Conservation (phyloP, 75 land plant genomes). For the Ceratopteris richardii region DNA sequence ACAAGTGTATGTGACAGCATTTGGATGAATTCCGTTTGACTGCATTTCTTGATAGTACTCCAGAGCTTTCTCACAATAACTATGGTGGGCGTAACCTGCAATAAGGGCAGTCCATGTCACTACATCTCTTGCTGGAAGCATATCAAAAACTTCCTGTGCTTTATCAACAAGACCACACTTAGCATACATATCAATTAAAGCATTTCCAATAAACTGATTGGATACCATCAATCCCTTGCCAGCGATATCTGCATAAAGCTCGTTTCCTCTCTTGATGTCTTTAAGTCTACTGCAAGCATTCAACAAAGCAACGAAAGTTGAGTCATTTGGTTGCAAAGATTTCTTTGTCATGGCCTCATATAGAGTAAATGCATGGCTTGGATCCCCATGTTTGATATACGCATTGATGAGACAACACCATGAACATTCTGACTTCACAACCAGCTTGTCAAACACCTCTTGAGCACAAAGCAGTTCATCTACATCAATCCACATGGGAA, state of each 20-base stretch:
- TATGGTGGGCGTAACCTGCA: background rate
- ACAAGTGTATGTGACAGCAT: background rate
- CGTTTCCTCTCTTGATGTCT: background rate
- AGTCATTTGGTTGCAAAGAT: background rate
- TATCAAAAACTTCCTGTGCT: background rate
- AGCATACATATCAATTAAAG: constrained; percentile 2
- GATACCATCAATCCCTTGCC: background rate
- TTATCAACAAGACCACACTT: background rate
- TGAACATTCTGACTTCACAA: background rate
- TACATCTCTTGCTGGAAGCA: background rate
- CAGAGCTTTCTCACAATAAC: background rate
- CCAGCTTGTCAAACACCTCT: no score
- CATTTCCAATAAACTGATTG: background rate
- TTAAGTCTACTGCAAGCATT: background rate
- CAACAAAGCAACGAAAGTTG: background rate
- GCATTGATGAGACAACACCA: background rate
- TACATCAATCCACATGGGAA: no score
- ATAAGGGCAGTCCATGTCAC: background rate
- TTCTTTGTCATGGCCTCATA: background rate
- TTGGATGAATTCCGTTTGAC: background rate
- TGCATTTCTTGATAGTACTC: background rate
- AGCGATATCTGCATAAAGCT: background rate
- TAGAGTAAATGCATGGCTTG: background rate
- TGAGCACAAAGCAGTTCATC: no score
- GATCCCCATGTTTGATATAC: background rate